Percentiles rank a stretch among this genome's conserved stretches.
Evolutionary conservation across 129 eudicot species (phyloP).

Genomic region (Daucus carota): DH1_v3.0 NC_030384.2:42087001-42087500

Average conservation of each 20-base stretch:
- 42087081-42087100: slow-evolving; percentile 3
- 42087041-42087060: not conserved
- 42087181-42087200: slow-evolving; percentile 23
- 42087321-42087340: slow-evolving; percentile 36
- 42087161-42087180: slow-evolving; percentile 18
- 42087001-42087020: not conserved
- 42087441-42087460: slow-evolving; percentile 32
- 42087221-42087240: slow-evolving; percentile 35
- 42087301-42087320: not conserved
- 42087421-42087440: slow-evolving; percentile 21
- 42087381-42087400: slow-evolving; percentile 23
- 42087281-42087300: not conserved
- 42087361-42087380: slow-evolving; percentile 30
- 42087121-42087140: slow-evolving; percentile 49
- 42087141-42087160: slow-evolving; percentile 34
- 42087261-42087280: not conserved
- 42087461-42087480: slow-evolving; percentile 28
- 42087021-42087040: not conserved
- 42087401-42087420: slow-evolving; percentile 11
- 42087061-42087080: slow-evolving; percentile 14
- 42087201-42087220: slow-evolving; percentile 45
- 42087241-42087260: slow-evolving; percentile 18
- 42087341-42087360: slow-evolving; percentile 29
- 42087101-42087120: slow-evolving; percentile 26
- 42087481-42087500: slow-evolving; percentile 23